Conservation (phyloP, 345 rosid species). For the Geranium brycei region DNA sequence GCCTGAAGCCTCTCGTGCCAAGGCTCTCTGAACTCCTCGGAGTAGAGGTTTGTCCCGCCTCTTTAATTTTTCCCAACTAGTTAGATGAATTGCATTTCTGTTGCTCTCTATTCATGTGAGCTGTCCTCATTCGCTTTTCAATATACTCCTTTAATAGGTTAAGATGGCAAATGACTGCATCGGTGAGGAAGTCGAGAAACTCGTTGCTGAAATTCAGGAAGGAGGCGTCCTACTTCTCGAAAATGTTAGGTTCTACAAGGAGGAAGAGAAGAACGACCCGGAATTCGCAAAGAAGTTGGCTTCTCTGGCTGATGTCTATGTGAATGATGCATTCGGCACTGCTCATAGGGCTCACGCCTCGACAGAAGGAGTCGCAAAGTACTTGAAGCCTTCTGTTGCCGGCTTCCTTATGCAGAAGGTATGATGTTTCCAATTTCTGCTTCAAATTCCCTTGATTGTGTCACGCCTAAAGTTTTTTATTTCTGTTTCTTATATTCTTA, state of each 20-base stretch:
- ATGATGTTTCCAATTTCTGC: neutral
- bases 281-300: conserved; percentile 93
- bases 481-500: neutral
- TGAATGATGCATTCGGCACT: conserved; percentile 91
- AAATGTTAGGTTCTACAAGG: conserved; percentile 83
- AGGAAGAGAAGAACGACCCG: conserved; percentile 89
- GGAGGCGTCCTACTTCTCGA: conserved; percentile 83
- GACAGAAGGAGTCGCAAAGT: conserved; percentile 81
- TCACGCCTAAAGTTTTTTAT: neutral
- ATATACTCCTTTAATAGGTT: conserved; percentile 10
- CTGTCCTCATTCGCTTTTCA: neutral
- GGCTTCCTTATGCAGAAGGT: conserved; percentile 97
- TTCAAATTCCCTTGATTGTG: too few species aligned
- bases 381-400: conserved; percentile 87
- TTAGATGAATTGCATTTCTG: neutral
- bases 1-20: conserved; percentile 84
- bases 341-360: conserved; percentile 98
- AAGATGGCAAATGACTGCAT: conserved; percentile 79
- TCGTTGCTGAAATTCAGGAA: conserved; percentile 69
- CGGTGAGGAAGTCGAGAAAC: conserved; percentile 76
- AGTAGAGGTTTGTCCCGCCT: conserved; percentile 35
- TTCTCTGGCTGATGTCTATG: conserved; percentile 72
- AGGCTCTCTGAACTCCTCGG: conserved; percentile 81
- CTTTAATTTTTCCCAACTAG: too few species aligned
- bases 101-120: neutral